Evolutionary conservation across 306 rosid genomes (phyloP).

Genomic region (Medicago arabica): DNA sequence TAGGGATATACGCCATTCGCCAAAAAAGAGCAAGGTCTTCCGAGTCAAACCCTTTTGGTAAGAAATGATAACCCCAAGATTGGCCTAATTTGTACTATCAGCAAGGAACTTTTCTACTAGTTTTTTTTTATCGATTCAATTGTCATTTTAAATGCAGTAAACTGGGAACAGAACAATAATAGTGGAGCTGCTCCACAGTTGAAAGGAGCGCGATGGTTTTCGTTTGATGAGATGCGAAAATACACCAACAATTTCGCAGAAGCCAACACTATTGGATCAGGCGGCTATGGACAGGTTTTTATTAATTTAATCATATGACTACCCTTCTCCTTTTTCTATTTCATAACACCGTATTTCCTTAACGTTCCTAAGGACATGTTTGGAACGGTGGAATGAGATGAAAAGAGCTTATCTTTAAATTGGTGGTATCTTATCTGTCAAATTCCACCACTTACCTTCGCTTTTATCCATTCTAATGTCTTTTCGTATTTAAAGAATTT

Average conservation of each 20-base stretch:
- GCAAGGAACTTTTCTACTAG: conserved; percentile 13
- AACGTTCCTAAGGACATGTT: conserved; percentile 9
- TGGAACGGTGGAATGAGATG: background rate
- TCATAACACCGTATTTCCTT: background rate
- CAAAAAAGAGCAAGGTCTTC: conserved; percentile 57
- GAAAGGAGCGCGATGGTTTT: conserved; percentile 74
- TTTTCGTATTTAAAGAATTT: conserved; percentile 22
- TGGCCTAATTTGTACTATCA: conserved; percentile 30
- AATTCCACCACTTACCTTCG: background rate
- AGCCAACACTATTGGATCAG: conserved; percentile 56
- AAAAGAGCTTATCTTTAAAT: background rate
- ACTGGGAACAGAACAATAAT: conserved; percentile 53
- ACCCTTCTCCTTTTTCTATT: background rate
- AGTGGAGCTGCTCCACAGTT: conserved; percentile 65
- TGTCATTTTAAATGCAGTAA: conserved; percentile 50
- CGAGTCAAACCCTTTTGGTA: conserved; percentile 58
- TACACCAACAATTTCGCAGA: conserved; percentile 64
- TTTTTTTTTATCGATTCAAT: conserved; percentile 22
- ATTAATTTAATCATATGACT: conserved; percentile 20
- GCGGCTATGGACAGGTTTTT: conserved; percentile 84
- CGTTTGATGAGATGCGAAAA: conserved; percentile 70
- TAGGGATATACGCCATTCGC: conserved; percentile 63
- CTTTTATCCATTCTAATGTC: background rate
- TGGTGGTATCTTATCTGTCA: background rate
- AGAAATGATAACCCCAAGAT: conserved; percentile 31